Evolutionary conservation across 2,329 filamentous ascomycete genomes (phyloP), one percentile per base, ranked within the genome.

Genomic region (Aspergillus pseudoterreus): DNA sequence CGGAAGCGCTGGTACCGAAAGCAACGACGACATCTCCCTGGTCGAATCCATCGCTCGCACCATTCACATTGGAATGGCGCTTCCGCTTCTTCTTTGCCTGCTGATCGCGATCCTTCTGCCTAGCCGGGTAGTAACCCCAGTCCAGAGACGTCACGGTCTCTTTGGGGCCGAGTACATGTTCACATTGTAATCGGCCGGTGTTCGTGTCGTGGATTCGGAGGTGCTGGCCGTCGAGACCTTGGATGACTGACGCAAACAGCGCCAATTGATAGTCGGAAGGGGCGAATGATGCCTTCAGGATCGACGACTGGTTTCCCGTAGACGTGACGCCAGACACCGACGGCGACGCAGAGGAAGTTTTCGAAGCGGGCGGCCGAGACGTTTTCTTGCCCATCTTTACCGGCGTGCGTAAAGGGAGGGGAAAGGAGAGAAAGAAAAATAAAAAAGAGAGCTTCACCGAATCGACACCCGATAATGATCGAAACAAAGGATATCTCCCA

Each of bases 191-290:
- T 35, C 74, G 72, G 44, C 75, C 76, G 36, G 76, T 78, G 51
- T 65, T 71, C 39, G 75, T 76, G 57, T 79, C 76, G 63, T 80
- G 78, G 47, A 80, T 75, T 52, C 78, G 75, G 48, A 80, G 66
- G 56, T 78, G 75, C 56, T 80, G 76, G 43, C 72, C 73, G 64
- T 78, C 77, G 32, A 80, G 72, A 19, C 76, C 76, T 59, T 79
- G 77, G 46, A 80, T 78, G 50, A 79, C 75, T 14, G 78, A 80
- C 17, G 78, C 78, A 63, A 80, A 80, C 35, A 80, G 70, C 11
- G 76, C 71, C 61, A 79, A 71, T 68, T 78, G 76, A 45, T 76
- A 76, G 51, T 73, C 70, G 6, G 76, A 77, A 2, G 78, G 78
- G 4, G 76, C 73, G 62, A 80, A 80, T 12, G 75, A 72, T 15